Conservation (phyloP, 2,329 filamentous ascomycete species). For the Penicillium brasilianum region DNA sequence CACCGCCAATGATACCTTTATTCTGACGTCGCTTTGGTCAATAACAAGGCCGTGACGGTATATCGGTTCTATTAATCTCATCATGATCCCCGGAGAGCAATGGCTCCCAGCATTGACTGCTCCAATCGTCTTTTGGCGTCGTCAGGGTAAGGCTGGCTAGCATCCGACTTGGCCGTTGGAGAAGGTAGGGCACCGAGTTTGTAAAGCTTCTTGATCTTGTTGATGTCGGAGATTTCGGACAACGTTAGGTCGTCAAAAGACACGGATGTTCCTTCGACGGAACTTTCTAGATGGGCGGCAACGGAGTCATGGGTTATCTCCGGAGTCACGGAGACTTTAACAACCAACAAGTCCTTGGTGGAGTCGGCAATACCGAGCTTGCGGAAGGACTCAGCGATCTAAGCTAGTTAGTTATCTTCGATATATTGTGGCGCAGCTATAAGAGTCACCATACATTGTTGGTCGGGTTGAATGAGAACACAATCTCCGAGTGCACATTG, state of each 20-base stretch:
- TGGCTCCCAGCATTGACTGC: constrained; percentile 71
- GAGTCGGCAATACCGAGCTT: constrained; percentile 78
- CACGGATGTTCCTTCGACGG: constrained; percentile 66
- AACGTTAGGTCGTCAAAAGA: constrained; percentile 70
- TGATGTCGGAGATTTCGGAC: constrained; percentile 63
- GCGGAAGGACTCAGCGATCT: constrained; percentile 92
- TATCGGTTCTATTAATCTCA: constrained; percentile 16
- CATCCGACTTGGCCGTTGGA: constrained; percentile 30
- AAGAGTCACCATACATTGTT: constrained; percentile 67
- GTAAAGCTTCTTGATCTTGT: constrained; percentile 81
- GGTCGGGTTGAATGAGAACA: constrained; percentile 77
- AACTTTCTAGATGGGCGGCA: constrained; percentile 63
- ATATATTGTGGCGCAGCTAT: constrained; percentile 21
- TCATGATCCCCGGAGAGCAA: constrained; percentile 72
- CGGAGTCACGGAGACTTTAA: constrained; percentile 72
- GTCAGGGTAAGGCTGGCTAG: constrained; percentile 19
- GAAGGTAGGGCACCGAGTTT: constrained; percentile 71
- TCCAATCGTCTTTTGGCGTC: constrained; percentile 57
- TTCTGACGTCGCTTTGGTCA: background rate
- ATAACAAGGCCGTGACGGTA: background rate
- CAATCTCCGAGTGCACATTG: constrained; percentile 88
- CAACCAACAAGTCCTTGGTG: constrained; percentile 74
- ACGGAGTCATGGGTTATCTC: constrained; percentile 55
- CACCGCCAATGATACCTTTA: background rate
- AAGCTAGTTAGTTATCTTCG: constrained; percentile 12